Percentiles rank a stretch among this genome's conserved stretches.
These are phyloP conservation scores for Tulasnella sp. DNA, from an alignment of 768 basidiomycete genomes.

Conservation along the genomic window DNA sequence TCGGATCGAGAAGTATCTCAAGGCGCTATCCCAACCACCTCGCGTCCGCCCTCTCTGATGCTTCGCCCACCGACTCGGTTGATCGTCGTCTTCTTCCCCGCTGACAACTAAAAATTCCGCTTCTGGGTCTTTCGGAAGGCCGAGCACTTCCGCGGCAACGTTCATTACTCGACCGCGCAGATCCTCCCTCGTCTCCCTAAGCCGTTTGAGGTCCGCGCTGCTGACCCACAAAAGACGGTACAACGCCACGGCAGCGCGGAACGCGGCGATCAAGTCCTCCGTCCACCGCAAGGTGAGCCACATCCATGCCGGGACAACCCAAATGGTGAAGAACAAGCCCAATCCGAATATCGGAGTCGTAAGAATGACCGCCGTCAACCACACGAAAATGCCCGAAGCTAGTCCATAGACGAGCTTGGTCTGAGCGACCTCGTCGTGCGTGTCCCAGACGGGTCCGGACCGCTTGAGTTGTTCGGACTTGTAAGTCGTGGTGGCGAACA, in stretches of 20 bases:
- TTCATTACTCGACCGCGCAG: slow-evolving; percentile 64
- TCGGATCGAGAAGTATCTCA: slow-evolving; percentile 74
- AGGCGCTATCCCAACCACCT: slow-evolving; percentile 48
- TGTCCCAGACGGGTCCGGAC: slow-evolving; percentile 77
- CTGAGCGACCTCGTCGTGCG: slow-evolving; percentile 86
- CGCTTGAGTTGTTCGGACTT: slow-evolving; percentile 74
- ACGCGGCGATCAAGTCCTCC: slow-evolving; percentile 75
- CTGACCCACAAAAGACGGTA: slow-evolving; percentile 55
- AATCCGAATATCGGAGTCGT: slow-evolving; percentile 52
- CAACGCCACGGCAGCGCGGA: slow-evolving; percentile 67
- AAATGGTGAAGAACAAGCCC: slow-evolving; percentile 48
- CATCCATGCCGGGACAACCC: slow-evolving; percentile 70
- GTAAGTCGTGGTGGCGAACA: slow-evolving; percentile 66
- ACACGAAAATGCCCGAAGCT: slow-evolving; percentile 65
- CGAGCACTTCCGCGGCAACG: slow-evolving; percentile 54
- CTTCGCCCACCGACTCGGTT: slow-evolving; percentile 24
- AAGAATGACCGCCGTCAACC: slow-evolving; percentile 49
- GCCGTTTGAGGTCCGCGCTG: slow-evolving; percentile 48
- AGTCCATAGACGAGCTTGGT: slow-evolving; percentile 84
- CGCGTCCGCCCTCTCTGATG: slow-evolving; percentile 52
- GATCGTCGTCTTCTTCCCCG: slow-evolving; percentile 18
- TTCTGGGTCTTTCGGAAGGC: slow-evolving; percentile 68
- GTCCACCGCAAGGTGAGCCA: slow-evolving; percentile 88
- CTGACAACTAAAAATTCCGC: slow-evolving; percentile 45
- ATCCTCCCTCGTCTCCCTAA: slow-evolving; percentile 52